Base-by-base conservation (phyloP, 2,329 filamentous ascomycete genomes). In the Pseudocercospora pini-densiflorae region DNA sequence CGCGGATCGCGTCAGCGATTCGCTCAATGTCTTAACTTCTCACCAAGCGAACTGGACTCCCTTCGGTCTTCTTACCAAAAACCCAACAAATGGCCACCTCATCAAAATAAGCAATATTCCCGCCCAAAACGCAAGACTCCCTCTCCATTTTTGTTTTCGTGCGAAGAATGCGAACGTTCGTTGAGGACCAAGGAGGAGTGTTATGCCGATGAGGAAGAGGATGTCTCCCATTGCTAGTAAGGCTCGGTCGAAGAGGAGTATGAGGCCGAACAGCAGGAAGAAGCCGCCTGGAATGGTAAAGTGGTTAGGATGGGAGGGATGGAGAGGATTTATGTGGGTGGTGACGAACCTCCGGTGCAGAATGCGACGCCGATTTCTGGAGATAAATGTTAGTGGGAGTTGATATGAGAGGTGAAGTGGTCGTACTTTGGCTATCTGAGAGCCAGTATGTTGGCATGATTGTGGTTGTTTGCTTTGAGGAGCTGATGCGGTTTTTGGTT, bases 201-300 rank as follows among this genome's bases (percentile, higher is more conserved):
- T 97, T 27, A 99, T 88, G 79, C 95, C 95, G 82, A 97, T 92
- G 62, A 99, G 88, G 86, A 99, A 98, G 79, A 99, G 93, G 80
- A 99, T 96, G 78, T 98, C 98, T 82, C 95, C 95, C 95, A 98
- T 98, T 73, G 94, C 94, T 64, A 99, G 89, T 92, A 98, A 94
- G 76, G 95, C 92, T 71, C 95, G 89, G 82, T 99, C 95, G 83
- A 99, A 99, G 84, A 99, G 98, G 81, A 99, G 88, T 81, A 99
- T 86, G 9, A 99, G 92, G 68, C 95, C 95, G 77, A 93, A 92
- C 77, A 97, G 87, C 64, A 99, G 88, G 85, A 99, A 99, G 84
- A 98, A 90, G 72, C 92, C 93, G 80, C 94, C 94, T 97, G 78
- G 10, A 67, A 62, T 66, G 68, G 76, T 60, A 71, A 63, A 8